Percentiles rank a stretch among this genome's conserved stretches.
phyloP scores from a whole-genome alignment of 768 basidiomycete genomes.

The Crassisporium funariophilum region DNA sequence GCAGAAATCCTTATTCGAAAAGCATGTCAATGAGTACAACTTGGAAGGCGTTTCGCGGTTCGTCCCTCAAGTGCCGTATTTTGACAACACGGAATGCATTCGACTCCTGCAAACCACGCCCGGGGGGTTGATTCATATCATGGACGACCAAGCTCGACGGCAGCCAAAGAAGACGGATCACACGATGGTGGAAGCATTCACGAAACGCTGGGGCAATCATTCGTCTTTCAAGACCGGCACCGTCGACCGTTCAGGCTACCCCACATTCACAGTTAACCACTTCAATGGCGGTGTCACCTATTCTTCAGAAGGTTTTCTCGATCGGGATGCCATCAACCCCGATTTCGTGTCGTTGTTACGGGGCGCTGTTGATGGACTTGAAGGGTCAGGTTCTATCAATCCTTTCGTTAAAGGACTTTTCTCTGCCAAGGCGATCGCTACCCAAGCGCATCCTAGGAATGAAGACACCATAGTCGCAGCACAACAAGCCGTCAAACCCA shows the following conservation, averaged over 20 bases:
- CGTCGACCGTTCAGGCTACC: slow-evolving; percentile 74
- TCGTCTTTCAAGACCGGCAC: slow-evolving; percentile 84
- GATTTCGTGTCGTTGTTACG: slow-evolving; percentile 91
- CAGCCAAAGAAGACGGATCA: slow-evolving; percentile 89
- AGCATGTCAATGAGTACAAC: slow-evolving; percentile 79
- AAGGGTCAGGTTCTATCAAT: slow-evolving; percentile 80
- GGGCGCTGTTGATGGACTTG: slow-evolving; percentile 60
- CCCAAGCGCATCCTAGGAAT: slow-evolving; percentile 87
- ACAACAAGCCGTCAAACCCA: slow-evolving; percentile 91
- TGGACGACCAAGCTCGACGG: slow-evolving; percentile 93
- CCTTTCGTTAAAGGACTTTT: slow-evolving; percentile 93
- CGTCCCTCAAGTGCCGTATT: slow-evolving; percentile 74
- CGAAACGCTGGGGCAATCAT: slow-evolving; percentile 94
- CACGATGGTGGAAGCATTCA: slow-evolving; percentile 93
- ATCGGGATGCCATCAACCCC: slow-evolving; percentile 85
- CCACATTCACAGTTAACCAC: slow-evolving; percentile 90
- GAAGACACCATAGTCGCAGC: slow-evolving; percentile 96
- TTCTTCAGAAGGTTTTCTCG: slow-evolving; percentile 87
- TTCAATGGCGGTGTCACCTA: slow-evolving; percentile 92
- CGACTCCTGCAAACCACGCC: slow-evolving; percentile 83
- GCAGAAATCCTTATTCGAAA: slow-evolving; percentile 79
- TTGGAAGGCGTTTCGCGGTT: slow-evolving; percentile 76
- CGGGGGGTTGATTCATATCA: slow-evolving; percentile 93
- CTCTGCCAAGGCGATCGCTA: slow-evolving; percentile 85
- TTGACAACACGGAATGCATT: slow-evolving; percentile 90